Evolutionary conservation across 2,329 filamentous ascomycete species (phyloP).

Genomic region (Huntiella savannae): DNA sequence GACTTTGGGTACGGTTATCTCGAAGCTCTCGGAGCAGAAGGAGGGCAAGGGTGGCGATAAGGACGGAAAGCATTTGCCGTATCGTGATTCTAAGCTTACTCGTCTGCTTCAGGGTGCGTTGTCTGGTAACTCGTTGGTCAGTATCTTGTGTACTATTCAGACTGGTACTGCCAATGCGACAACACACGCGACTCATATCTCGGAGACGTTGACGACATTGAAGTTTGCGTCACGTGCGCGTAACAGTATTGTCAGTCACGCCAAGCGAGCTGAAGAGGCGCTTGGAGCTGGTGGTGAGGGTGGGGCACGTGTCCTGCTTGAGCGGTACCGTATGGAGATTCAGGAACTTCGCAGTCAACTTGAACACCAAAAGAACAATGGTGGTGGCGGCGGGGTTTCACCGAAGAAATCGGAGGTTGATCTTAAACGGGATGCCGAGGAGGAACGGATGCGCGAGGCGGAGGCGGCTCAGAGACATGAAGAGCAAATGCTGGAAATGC

Average conservation of each 20-base stretch:
- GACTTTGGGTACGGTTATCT: conserved; percentile 87
- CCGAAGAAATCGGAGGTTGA: conserved; percentile 20
- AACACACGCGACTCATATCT: conserved; percentile 52
- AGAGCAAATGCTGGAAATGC: conserved; percentile 97
- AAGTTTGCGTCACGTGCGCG: conserved; percentile 94
- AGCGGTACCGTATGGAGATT: conserved; percentile 89
- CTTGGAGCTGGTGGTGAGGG: conserved; percentile 64
- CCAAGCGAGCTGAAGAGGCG: conserved; percentile 84
- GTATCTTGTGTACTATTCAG: conserved; percentile 92
- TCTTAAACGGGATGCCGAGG: conserved; percentile 46
- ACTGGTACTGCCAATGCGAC: conserved; percentile 62
- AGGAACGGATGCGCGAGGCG: conserved; percentile 54
- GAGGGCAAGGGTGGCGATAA: conserved; percentile 54
- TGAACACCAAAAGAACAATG: conserved; percentile 58
- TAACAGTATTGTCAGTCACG: conserved; percentile 94
- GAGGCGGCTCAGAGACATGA: conserved; percentile 77
- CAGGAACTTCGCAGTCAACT: conserved; percentile 61
- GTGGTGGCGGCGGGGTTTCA: conserved; percentile 25
- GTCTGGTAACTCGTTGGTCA: conserved; percentile 84
- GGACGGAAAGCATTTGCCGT: conserved; percentile 82
- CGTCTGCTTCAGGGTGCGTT: conserved; percentile 78
- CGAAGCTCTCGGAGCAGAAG: conserved; percentile 71
- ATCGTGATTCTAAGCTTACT: conserved; percentile 93
- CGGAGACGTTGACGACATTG: conserved; percentile 83
- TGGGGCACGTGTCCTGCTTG: conserved; percentile 67